phyloP scores from a whole-genome alignment of 2,329 filamentous ascomycete genomes.

The Sporothrix pseudoabietina region DNA sequence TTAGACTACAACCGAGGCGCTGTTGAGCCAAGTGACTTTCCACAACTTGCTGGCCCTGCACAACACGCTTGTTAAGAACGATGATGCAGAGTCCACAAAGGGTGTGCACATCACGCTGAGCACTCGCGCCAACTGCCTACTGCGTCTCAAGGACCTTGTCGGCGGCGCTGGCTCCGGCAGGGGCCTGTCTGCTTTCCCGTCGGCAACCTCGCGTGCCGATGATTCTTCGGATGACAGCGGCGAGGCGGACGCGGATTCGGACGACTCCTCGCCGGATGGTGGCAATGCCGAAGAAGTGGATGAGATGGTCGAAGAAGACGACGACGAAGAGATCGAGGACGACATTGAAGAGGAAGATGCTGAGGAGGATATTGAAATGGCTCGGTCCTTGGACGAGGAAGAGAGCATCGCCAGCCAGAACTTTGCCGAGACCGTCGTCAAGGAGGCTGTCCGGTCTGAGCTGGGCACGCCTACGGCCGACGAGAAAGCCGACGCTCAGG shows the following conservation, averaged over 20 bases:
- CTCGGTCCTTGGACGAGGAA: conserved; percentile 19
- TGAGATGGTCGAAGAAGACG: conserved; percentile 31
- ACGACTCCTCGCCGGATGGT: conserved; percentile 25
- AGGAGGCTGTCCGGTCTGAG: not conserved
- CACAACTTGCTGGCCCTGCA: conserved; percentile 36
- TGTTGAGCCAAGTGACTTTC: conserved; percentile 36
- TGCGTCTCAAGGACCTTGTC: conserved; percentile 35
- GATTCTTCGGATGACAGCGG: conserved; percentile 33
- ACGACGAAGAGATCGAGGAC: conserved; percentile 29
- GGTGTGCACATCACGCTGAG: conserved; percentile 34
- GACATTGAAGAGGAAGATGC: conserved; percentile 21
- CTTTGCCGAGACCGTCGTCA: not conserved
- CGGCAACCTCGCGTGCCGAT: not conserved
- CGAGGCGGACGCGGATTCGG: conserved; percentile 32
- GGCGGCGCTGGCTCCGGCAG: conserved; percentile 34
- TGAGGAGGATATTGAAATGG: conserved; percentile 27
- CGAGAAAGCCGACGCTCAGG: conserved; percentile 10
- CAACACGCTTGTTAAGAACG: conserved; percentile 35
- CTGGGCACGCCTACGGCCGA: conserved; percentile 10
- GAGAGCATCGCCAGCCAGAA: conserved; percentile 17
- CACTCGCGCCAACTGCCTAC: conserved; percentile 35
- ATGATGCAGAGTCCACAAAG: conserved; percentile 27
- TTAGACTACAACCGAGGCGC: conserved; percentile 35
- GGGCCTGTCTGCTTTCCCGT: conserved; percentile 33
- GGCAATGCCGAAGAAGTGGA: conserved; percentile 23